These are phyloP conservation scores for Purpureocillium takamizusanense DNA, from an alignment of 2,329 filamentous ascomycete species.

Conservation along the genomic window DNA sequence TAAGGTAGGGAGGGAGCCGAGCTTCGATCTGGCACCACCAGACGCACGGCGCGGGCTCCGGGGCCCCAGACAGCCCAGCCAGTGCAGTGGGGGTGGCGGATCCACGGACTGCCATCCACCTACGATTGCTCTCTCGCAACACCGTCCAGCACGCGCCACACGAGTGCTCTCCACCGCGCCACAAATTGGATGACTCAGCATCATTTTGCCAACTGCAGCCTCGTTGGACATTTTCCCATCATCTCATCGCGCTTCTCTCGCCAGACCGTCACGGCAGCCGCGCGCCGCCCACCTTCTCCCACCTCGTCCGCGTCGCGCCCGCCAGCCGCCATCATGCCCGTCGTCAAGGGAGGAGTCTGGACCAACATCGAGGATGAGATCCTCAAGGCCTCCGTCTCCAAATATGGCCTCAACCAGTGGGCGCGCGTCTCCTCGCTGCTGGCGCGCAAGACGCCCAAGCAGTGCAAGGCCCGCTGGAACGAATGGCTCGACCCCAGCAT, in stretches of 20 bases:
- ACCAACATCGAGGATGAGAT: constrained; percentile 87
- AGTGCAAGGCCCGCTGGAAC: constrained; percentile 97
- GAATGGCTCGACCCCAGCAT: constrained; percentile 98
- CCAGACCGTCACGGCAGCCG: no score
- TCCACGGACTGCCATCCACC: no score
- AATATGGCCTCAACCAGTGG: constrained; percentile 96
- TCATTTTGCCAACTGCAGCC: constrained; percentile 1
- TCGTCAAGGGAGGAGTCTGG: constrained; percentile 68
- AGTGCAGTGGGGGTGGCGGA: no score
- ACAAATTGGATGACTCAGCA: constrained; percentile 12
- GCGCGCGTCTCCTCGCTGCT: constrained; percentile 94
- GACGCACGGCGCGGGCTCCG: no score
- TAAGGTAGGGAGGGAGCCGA: no score
- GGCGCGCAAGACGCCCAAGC: constrained; percentile 94
- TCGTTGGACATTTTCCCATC: constrained; percentile 17
- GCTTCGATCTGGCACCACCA: no score
- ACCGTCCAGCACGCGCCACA: no score
- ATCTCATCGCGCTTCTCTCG: constrained; percentile 2
- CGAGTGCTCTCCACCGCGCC: no score
- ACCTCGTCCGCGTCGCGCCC: no score
- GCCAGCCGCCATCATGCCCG: constrained; percentile 44
- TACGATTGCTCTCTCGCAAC: no score
- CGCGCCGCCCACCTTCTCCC: no score
- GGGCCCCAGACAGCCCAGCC: no score
- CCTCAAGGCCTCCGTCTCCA: constrained; percentile 88